Evolutionary conservation across 345 rosid genomes (phyloP).

Genomic region (Kandelia obovata): DNA sequence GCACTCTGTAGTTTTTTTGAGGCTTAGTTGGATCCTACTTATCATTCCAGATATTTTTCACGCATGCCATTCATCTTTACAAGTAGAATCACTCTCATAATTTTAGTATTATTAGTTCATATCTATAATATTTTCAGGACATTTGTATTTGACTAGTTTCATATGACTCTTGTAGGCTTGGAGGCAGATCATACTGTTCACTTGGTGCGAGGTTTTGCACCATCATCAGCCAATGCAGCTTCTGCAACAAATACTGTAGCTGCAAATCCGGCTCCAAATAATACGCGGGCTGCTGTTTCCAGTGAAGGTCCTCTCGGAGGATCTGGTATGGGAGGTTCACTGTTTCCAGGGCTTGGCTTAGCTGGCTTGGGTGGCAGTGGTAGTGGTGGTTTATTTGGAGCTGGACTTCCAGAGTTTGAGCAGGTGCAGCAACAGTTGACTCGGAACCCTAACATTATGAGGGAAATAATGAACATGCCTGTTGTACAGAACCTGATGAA

Average conservation of each 20-base stretch:
- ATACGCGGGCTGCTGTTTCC: constrained; percentile 50
- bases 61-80: too few species aligned
- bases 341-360: constrained; percentile 66
- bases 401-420: constrained; percentile 61
- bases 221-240: constrained; percentile 43
- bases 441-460: constrained; percentile 67
- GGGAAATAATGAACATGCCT: constrained; percentile 78
- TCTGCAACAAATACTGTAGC: constrained; percentile 25
- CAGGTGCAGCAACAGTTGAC: constrained; percentile 70
- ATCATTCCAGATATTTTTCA: too few species aligned
- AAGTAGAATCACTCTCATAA: too few species aligned
- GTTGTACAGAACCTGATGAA: constrained; percentile 71
- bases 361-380: constrained; percentile 46
- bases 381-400: constrained; percentile 38
- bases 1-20: too few species aligned
- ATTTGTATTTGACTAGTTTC: not conserved
- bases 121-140: not conserved
- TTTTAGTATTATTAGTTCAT: not conserved
- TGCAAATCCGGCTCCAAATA: constrained; percentile 34
- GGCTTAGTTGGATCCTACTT: too few species aligned
- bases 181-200: constrained; percentile 87
- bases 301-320: constrained; percentile 44
- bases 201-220: constrained; percentile 68
- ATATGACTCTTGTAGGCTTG: constrained; percentile 43
- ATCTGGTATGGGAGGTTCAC: constrained; percentile 45